Evolutionary conservation across 768 basidiomycete genomes (phyloP).

Genomic region (Clavulina sp.): DNA sequence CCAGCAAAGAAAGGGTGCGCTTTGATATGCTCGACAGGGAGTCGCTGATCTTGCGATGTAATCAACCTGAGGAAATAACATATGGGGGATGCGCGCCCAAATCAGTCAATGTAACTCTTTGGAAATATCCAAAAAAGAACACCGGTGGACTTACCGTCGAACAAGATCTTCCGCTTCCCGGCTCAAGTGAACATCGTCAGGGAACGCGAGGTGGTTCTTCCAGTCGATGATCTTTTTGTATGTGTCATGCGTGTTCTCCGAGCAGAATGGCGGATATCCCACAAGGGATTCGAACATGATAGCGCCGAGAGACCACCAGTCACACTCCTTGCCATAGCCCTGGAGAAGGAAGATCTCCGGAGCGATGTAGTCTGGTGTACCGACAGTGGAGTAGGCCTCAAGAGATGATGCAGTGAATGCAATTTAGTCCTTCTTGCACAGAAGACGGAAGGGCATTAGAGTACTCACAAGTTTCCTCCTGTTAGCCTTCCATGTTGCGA

Average conservation of each 20-base stretch:
- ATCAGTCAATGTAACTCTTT: background rate
- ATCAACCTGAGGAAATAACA: constrained; percentile 32
- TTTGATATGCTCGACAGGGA: constrained; percentile 77
- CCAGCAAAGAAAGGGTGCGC: constrained; percentile 87
- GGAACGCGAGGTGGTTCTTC: constrained; percentile 70
- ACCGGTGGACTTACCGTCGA: constrained; percentile 23
- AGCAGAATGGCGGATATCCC: constrained; percentile 94
- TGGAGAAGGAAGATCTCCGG: constrained; percentile 93
- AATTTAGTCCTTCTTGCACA: background rate
- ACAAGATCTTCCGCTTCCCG: constrained; percentile 83
- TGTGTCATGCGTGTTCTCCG: constrained; percentile 91
- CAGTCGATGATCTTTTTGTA: constrained; percentile 98
- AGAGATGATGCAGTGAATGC: constrained; percentile 1
- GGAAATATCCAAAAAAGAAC: background rate
- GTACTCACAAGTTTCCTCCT: constrained; percentile 68
- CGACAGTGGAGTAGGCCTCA: constrained; percentile 94
- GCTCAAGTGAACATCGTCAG: constrained; percentile 87
- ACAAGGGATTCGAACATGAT: constrained; percentile 98
- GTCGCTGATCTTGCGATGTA: constrained; percentile 61
- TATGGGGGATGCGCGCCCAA: background rate
- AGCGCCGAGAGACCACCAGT: constrained; percentile 98
- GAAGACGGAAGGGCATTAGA: background rate
- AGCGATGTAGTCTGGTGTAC: constrained; percentile 91
- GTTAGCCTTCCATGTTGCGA: constrained; percentile 98
- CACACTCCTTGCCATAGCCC: constrained; percentile 97